These are phyloP conservation scores for Aspergillus affinis DNA, from an alignment of 495 filamentous ascomycete genomes.

Conservation along the genomic window DNA sequence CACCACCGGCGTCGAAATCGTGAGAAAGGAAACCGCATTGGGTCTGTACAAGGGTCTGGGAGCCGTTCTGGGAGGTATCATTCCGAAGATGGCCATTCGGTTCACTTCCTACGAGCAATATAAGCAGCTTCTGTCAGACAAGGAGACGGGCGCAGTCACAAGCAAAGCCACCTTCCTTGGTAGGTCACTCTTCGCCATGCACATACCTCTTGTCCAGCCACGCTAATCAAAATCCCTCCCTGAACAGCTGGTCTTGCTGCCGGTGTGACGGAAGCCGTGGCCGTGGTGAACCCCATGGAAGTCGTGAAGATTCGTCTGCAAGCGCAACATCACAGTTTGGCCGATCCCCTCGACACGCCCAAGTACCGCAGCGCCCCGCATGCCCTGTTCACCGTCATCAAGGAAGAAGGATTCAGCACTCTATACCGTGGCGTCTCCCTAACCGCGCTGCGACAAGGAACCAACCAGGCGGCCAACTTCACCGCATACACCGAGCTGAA, in stretches of 20 bases:
- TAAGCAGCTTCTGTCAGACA: conserved; percentile 76
- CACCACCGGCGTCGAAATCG: conserved; percentile 81
- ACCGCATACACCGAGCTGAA: conserved; percentile 96
- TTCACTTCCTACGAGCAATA: conserved; percentile 98
- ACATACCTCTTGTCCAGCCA: not conserved
- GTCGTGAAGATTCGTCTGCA: conserved; percentile 98
- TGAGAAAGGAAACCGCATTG: conserved; percentile 82
- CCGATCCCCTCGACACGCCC: conserved; percentile 84
- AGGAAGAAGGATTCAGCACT: conserved; percentile 83
- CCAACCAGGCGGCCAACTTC: conserved; percentile 98
- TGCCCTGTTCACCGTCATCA: conserved; percentile 86
- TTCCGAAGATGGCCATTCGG: conserved; percentile 99
- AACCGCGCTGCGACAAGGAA: conserved; percentile 90
- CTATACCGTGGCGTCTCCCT: conserved; percentile 92
- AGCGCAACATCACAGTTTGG: conserved; percentile 93
- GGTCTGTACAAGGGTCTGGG: conserved; percentile 96
- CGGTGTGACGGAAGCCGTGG: conserved; percentile 93
- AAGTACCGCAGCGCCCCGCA: conserved; percentile 98
- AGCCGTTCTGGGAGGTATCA: conserved; percentile 92
- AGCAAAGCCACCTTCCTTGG: conserved; percentile 81
- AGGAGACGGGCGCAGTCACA: conserved; percentile 65
- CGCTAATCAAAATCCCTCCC: not conserved
- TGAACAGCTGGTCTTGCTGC: conserved; percentile 77
- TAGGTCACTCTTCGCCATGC: conserved; percentile 32
- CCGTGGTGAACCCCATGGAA: conserved; percentile 97